phyloP scores from a whole-genome alignment of 352 stramenopile species.

The Phytophthora cryptogea region DNA sequence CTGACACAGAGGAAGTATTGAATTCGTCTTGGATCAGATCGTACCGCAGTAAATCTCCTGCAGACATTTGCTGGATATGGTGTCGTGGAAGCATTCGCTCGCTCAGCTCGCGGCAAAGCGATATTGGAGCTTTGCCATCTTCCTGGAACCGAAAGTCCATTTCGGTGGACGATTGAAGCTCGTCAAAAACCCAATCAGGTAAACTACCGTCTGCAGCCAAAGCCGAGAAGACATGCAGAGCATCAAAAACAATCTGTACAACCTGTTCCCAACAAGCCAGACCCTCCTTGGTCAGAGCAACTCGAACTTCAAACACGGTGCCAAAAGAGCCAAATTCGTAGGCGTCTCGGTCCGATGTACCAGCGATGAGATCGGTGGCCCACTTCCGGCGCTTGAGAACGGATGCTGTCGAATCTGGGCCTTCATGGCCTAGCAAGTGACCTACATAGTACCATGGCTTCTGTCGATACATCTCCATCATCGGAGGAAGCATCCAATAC shows the following conservation, averaged over 20 bases:
- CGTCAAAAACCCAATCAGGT: constrained; percentile 60
- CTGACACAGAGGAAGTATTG: constrained; percentile 23
- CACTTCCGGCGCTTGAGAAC: constrained; percentile 46
- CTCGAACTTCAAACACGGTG: constrained; percentile 54
- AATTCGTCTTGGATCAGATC: constrained; percentile 60
- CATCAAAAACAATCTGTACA: constrained; percentile 53
- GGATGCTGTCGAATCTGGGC: constrained; percentile 43
- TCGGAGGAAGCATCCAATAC: constrained; percentile 57
- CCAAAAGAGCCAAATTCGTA: constrained; percentile 73
- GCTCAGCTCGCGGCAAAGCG: constrained; percentile 51
- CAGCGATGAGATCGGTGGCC: constrained; percentile 51
- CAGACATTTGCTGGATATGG: constrained; percentile 31
- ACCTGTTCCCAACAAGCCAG: constrained; percentile 52
- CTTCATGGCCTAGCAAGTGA: constrained; percentile 61
- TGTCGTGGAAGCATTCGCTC: constrained; percentile 61
- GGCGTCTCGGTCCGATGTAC: constrained; percentile 51
- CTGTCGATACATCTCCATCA: constrained; percentile 43
- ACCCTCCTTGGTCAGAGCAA: constrained; percentile 52
- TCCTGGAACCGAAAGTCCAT: constrained; percentile 75
- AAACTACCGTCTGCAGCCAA: constrained; percentile 16
- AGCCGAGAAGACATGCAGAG: constrained; percentile 31
- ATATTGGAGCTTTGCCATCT: constrained; percentile 38
- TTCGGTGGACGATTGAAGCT: constrained; percentile 47
- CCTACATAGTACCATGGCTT: constrained; percentile 63
- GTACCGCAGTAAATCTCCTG: constrained; percentile 58